These are phyloP conservation scores for Plasmodium vivax DNA, from an alignment of 169 alveolate genomes.

Conservation along the genomic window DNA sequence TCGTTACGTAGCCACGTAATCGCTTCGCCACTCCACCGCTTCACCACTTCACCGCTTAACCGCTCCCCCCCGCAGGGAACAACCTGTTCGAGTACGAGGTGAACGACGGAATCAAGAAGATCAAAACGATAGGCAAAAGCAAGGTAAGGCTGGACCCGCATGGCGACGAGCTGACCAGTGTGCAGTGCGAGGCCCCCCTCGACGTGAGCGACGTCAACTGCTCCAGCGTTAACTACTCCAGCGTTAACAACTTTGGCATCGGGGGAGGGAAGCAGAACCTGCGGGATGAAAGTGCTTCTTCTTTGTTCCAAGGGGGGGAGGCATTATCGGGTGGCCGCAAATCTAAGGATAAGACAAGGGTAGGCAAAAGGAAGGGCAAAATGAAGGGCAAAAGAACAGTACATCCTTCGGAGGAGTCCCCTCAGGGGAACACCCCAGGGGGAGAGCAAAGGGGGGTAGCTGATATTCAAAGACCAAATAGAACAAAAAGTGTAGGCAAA, in stretches of 20 bases:
- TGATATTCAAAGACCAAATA: background rate
- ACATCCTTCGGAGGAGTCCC: background rate
- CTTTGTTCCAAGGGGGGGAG: background rate
- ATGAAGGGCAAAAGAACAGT: background rate
- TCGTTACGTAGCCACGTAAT: background rate
- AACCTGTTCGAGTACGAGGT: constrained; percentile 37
- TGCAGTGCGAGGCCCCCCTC: constrained; percentile 16
- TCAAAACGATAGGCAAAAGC: constrained; percentile 31
- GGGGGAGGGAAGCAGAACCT: background rate
- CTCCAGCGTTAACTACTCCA: constrained; percentile 37
- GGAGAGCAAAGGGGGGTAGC: background rate
- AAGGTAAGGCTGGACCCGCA: constrained; percentile 2
- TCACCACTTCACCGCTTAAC: background rate
- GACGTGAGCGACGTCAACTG: constrained; percentile 68
- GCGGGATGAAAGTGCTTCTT: constrained; percentile 13
- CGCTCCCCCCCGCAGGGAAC: constrained; percentile 12
- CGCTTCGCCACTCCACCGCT: background rate
- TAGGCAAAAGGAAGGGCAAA: background rate
- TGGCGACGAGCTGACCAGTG: constrained; percentile 2
- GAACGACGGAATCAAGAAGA: constrained; percentile 38
- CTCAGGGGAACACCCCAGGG: background rate
- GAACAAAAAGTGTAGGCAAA: background rate
- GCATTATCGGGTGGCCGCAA: background rate
- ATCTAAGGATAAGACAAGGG: background rate
- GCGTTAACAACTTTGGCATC: constrained; percentile 8